A percentile compares a stretch with the other conserved stretches of the same genome.
phyloP scores from a whole-genome alignment of 2,329 filamentous ascomycete species.

The Mycosphaerella sp. region DNA sequence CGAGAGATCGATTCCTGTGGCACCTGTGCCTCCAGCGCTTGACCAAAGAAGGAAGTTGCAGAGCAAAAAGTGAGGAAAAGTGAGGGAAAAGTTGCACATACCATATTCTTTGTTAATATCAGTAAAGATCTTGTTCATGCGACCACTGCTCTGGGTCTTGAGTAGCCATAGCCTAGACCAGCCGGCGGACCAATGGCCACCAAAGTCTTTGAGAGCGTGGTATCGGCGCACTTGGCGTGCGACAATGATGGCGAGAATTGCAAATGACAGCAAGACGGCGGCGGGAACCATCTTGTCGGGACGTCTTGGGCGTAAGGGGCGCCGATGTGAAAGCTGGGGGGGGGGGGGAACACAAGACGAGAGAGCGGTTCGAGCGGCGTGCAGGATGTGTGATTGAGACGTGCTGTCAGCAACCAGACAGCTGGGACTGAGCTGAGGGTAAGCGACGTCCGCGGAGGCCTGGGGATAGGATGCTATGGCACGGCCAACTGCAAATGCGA shows the following conservation, averaged over 20 bases:
- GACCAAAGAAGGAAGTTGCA: slow-evolving; percentile 6
- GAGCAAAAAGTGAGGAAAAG: neutral
- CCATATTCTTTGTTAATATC: slow-evolving; percentile 35
- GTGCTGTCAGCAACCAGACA: slow-evolving; percentile 13
- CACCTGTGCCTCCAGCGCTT: neutral
- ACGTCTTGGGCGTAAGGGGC: slow-evolving; percentile 9
- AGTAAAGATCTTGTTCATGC: slow-evolving; percentile 36
- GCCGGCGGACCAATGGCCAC: slow-evolving; percentile 35
- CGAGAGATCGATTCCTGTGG: slow-evolving; percentile 8
- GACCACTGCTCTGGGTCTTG: slow-evolving; percentile 32
- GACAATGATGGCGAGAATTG: slow-evolving; percentile 23
- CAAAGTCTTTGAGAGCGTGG: slow-evolving; percentile 32
- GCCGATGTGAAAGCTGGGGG: neutral
- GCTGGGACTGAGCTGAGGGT: slow-evolving; percentile 13
- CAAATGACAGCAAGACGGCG: slow-evolving; percentile 21
- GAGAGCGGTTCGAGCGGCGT: slow-evolving; percentile 20
- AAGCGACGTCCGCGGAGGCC: neutral
- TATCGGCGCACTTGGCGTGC: slow-evolving; percentile 29
- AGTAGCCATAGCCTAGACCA: slow-evolving; percentile 38
- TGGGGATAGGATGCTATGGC: slow-evolving; percentile 11
- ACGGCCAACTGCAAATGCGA: slow-evolving; percentile 5
- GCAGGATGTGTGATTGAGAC: slow-evolving; percentile 16
- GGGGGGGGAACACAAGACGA: slow-evolving; percentile 1
- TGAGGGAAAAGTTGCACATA: slow-evolving; percentile 13
- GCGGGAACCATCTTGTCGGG: slow-evolving; percentile 23